Percentiles rank a stretch among this genome's conserved stretches.
Conservation (phyloP, 2,329 filamentous ascomycete species). For the Aureobasidium sp. region DNA sequence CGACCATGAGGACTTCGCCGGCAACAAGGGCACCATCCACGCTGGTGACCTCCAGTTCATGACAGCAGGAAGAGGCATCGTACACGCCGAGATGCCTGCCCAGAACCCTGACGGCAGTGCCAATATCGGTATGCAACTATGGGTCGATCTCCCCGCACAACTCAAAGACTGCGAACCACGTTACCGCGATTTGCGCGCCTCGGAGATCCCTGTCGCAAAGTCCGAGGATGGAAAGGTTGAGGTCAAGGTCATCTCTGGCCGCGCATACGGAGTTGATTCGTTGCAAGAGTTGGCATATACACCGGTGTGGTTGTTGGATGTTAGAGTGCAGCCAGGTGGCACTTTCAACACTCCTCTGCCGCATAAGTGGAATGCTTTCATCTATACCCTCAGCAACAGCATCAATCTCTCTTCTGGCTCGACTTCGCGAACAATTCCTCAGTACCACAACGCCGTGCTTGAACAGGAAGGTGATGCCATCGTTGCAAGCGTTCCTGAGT, state of each 20-base stretch:
- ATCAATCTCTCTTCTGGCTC: slow-evolving; percentile 67
- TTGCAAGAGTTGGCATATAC: slow-evolving; percentile 95
- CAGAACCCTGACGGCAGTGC: slow-evolving; percentile 78
- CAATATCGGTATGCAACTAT: slow-evolving; percentile 92
- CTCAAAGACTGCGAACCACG: slow-evolving; percentile 92
- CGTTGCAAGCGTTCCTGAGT: slow-evolving; percentile 72
- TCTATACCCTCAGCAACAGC: slow-evolving; percentile 83
- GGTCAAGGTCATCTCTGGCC: slow-evolving; percentile 92
- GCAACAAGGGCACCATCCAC: slow-evolving; percentile 84
- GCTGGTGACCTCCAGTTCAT: slow-evolving; percentile 97
- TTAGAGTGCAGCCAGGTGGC: slow-evolving; percentile 83
- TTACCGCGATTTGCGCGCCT: slow-evolving; percentile 84
- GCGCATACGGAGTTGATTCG: slow-evolving; percentile 84
- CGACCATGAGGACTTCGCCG: slow-evolving; percentile 94
- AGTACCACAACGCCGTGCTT: slow-evolving; percentile 93
- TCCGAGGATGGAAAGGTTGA: slow-evolving; percentile 77
- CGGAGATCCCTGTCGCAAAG: slow-evolving; percentile 81
- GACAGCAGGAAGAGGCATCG: slow-evolving; percentile 92
- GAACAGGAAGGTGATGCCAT: slow-evolving; percentile 81
- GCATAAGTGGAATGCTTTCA: slow-evolving; percentile 88
- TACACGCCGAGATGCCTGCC: slow-evolving; percentile 96
- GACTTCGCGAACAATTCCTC: slow-evolving; percentile 60
- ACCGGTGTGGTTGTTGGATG: slow-evolving; percentile 95
- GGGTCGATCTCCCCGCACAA: slow-evolving; percentile 88
- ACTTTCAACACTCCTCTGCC: slow-evolving; percentile 80